Evolutionary conservation across 148 eudicot species (phyloP).

Genomic region (Rhododendron mucronatum): DNA sequence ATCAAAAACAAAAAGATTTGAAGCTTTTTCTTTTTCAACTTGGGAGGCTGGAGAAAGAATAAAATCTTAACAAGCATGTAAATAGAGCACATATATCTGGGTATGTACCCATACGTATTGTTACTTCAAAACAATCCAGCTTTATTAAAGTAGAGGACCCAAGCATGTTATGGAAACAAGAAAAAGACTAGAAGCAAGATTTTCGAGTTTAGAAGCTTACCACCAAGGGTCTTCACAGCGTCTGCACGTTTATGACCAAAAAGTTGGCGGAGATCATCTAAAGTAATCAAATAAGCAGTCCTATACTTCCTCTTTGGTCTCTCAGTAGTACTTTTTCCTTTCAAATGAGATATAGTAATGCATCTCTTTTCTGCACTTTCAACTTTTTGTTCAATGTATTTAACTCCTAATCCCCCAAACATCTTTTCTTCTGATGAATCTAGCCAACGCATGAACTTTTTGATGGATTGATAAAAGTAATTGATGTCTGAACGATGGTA

Average conservation of each 20-base stretch:
- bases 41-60: too few relatives aligned
- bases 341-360: not conserved
- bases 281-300: not conserved
- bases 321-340: too few relatives aligned
- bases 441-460: too few relatives aligned
- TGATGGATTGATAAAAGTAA: too few relatives aligned
- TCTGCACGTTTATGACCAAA: not conserved
- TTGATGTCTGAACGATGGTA: not conserved
- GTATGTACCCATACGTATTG: not conserved
- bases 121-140: not conserved
- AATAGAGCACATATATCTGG: not conserved
- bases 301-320: not conserved
- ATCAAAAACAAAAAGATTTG: too few relatives aligned
- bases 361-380: not conserved
- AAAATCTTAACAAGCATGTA: not conserved
- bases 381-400: too few relatives aligned
- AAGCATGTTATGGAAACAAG: not conserved
- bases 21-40: too few relatives aligned
- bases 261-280: not conserved
- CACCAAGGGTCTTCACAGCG: not conserved
- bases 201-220: not conserved
- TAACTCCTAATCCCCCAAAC: too few relatives aligned
- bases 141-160: not conserved
- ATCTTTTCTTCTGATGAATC: too few relatives aligned
- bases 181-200: not conserved